Conservation (phyloP, 441 rosid species). For the Manihot esculenta region DNA sequence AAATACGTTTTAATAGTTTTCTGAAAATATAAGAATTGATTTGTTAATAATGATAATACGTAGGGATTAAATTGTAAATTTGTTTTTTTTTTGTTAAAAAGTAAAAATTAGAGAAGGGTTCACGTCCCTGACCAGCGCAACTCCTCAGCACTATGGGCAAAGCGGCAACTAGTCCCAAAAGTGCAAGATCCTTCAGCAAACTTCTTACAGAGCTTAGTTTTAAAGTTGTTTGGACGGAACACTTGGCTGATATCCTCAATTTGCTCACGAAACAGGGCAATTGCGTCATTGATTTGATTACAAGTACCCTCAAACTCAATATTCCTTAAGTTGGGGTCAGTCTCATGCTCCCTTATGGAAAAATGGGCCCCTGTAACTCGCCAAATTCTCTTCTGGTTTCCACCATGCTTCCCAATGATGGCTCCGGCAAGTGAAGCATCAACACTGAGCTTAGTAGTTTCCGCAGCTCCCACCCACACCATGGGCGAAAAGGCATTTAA, state of each 20-base stretch:
- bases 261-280: slow-evolving; percentile 83
- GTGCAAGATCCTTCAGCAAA: slow-evolving; percentile 83
- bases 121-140: slow-evolving; percentile 60
- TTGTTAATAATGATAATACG: no score
- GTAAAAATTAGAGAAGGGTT: no score
- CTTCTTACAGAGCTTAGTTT: slow-evolving; percentile 87
- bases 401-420: slow-evolving; percentile 88
- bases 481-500: slow-evolving; percentile 75
- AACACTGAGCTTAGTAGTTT: slow-evolving; percentile 86
- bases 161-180: slow-evolving; percentile 92
- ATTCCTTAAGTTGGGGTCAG: slow-evolving; percentile 73
- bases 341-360: slow-evolving; percentile 78
- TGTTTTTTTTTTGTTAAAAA: no score
- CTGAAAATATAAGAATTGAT: no score
- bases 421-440: slow-evolving; percentile 94
- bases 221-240: slow-evolving; percentile 52
- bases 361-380: slow-evolving; percentile 85
- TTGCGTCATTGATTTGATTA: slow-evolving; percentile 92
- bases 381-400: slow-evolving; percentile 82
- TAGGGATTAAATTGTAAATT: no score
- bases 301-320: slow-evolving; percentile 93
- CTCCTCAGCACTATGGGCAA: slow-evolving; percentile 88
- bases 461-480: slow-evolving; percentile 90
- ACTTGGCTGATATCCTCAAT: slow-evolving; percentile 59
- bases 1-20: no score